Evolutionary conservation across 495 filamentous ascomycete genomes (phyloP).

Genomic region (Xylaria scruposa): DNA sequence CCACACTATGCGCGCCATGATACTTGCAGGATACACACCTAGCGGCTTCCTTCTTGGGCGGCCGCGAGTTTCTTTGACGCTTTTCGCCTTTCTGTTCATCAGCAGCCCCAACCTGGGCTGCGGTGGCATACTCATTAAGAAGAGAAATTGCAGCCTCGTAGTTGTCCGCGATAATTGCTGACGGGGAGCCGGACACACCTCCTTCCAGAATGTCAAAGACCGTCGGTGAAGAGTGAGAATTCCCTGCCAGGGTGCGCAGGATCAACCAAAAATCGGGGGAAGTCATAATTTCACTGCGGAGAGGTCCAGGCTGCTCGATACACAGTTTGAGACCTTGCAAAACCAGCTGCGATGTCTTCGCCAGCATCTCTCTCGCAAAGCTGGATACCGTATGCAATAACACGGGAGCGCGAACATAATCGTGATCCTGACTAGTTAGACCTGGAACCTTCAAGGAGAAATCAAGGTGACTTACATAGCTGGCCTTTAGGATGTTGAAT

Average conservation of each 20-base stretch:
- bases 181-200: slow-evolving; percentile 65
- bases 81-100: slow-evolving; percentile 84
- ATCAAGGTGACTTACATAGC: slow-evolving; percentile 70
- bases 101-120: slow-evolving; percentile 78
- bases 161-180: slow-evolving; percentile 91
- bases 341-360: slow-evolving; percentile 74
- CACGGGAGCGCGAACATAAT: slow-evolving; percentile 90
- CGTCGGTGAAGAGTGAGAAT: slow-evolving; percentile 70
- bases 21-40: slow-evolving; percentile 51
- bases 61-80: slow-evolving; percentile 54
- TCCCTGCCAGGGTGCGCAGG: slow-evolving; percentile 72
- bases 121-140: slow-evolving; percentile 87
- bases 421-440: slow-evolving; percentile 69
- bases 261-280: slow-evolving; percentile 98
- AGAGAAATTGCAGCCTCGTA: slow-evolving; percentile 85
- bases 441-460: not conserved
- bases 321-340: slow-evolving; percentile 82
- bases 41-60: slow-evolving; percentile 61
- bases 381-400: slow-evolving; percentile 89
- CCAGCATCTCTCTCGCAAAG: slow-evolving; percentile 77
- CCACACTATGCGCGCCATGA: not conserved
- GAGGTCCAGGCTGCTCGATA: slow-evolving; percentile 72
- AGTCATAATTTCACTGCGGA: slow-evolving; percentile 90
- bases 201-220: slow-evolving; percentile 88
- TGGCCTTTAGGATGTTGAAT: slow-evolving; percentile 79